Evolutionary conservation across 345 rosid genomes (phyloP).

Genomic region (Brassica incana): DNA sequence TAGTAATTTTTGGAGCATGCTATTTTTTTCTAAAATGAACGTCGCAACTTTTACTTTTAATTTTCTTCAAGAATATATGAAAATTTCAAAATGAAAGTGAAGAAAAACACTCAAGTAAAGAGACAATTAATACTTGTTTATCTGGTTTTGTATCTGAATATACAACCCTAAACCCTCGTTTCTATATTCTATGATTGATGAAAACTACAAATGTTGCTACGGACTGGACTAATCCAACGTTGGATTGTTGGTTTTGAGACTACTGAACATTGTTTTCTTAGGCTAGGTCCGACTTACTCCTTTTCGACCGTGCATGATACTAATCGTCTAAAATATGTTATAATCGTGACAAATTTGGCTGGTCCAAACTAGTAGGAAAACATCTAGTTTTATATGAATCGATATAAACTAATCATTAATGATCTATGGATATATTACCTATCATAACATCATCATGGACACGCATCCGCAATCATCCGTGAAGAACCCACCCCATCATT

Average conservation of each 20-base stretch:
- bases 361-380: not conserved
- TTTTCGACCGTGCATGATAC: not conserved
- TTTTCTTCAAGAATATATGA: slow-evolving; percentile 10
- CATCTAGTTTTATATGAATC: not conserved
- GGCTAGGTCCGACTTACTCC: not conserved
- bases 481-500: slow-evolving; percentile 13
- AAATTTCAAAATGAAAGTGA: not conserved
- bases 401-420: not conserved
- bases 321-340: not conserved
- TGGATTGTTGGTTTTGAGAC: not conserved
- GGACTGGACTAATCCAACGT: not conserved
- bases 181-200: not conserved
- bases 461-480: not conserved
- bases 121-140: not conserved
- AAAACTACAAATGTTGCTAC: slow-evolving; percentile 5
- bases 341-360: not conserved
- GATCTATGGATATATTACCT: not conserved
- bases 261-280: not conserved
- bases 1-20: slow-evolving; percentile 24
- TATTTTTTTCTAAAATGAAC: slow-evolving; percentile 20
- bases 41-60: slow-evolving; percentile 31
- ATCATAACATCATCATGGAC: not conserved
- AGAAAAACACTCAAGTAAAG: not conserved
- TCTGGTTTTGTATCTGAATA: slow-evolving; percentile 16
- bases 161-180: slow-evolving; percentile 8